These are phyloP conservation scores for Buxus sempervirens DNA, from an alignment of 164 flowering plant species.

Conservation along the genomic window DNA sequence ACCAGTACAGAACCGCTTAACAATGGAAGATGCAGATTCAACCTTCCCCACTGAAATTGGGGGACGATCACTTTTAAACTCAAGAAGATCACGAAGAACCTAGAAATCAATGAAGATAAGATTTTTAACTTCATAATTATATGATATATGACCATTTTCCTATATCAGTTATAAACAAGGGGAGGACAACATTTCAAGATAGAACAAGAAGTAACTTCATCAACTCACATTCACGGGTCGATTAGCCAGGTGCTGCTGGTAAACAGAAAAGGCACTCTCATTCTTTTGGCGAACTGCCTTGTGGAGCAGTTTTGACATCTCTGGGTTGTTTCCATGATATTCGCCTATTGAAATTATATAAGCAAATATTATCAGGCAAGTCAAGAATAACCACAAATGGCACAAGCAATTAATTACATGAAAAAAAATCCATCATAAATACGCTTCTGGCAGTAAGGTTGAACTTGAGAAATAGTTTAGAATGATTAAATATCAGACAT, in stretches of 20 bases:
- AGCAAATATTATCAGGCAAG: neutral
- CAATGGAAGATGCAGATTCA: constrained; percentile 90
- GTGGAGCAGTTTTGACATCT: constrained; percentile 98
- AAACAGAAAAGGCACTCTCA: constrained; percentile 82
- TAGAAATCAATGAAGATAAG: constrained; percentile 14
- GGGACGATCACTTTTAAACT: constrained; percentile 84
- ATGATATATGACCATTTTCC: neutral
- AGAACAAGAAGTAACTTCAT: neutral
- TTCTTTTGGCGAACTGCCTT: constrained; percentile 95
- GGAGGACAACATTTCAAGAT: neutral
- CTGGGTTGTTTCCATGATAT: constrained; percentile 98
- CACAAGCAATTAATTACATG: neutral
- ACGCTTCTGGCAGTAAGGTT: too few species aligned
- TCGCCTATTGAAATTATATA: constrained; percentile 52
- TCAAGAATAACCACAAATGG: neutral
- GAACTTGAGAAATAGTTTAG: too few species aligned
- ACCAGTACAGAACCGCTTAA: constrained; percentile 94
- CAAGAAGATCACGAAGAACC: constrained; percentile 98
- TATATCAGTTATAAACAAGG: neutral
- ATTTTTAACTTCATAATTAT: neutral
- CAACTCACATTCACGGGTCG: constrained; percentile 91
- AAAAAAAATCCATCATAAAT: neutral
- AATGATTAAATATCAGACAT: too few species aligned
- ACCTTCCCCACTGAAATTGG: constrained; percentile 94
- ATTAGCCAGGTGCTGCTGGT: constrained; percentile 97